Evolutionary conservation across 495 filamentous ascomycete genomes (phyloP).

Genomic region (Cercophora newfieldiana): DNA sequence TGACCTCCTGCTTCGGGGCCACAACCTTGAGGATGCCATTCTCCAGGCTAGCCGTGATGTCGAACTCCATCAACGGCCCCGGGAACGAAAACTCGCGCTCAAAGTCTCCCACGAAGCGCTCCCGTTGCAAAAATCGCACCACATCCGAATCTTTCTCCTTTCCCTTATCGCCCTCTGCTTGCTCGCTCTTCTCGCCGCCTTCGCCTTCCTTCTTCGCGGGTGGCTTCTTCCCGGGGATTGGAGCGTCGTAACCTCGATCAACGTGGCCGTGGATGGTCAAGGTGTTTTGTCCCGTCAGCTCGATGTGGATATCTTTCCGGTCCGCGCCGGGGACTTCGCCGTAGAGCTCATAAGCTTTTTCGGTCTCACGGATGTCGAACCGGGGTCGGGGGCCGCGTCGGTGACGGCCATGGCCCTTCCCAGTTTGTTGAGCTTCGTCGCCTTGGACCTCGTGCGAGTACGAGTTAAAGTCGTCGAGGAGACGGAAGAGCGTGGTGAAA

Average conservation of each 20-base stretch:
- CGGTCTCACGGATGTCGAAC: slow-evolving; percentile 72
- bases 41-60: slow-evolving; percentile 27
- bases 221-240: slow-evolving; percentile 1
- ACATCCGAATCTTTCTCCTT: background rate
- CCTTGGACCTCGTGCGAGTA: slow-evolving; percentile 39
- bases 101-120: slow-evolving; percentile 25
- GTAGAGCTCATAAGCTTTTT: slow-evolving; percentile 67
- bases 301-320: slow-evolving; percentile 70
- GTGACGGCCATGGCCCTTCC: slow-evolving; percentile 18
- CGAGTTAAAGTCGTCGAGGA: slow-evolving; percentile 67
- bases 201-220: slow-evolving; percentile 5
- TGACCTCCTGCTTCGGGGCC: slow-evolving; percentile 21
- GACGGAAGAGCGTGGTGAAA: slow-evolving; percentile 66
- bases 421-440: slow-evolving; percentile 3
- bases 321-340: slow-evolving; percentile 78
- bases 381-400: slow-evolving; percentile 33
- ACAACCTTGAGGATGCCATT: slow-evolving; percentile 28
- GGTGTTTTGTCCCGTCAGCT: slow-evolving; percentile 71
- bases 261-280: slow-evolving; percentile 65
- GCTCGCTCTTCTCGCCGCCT: background rate
- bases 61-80: slow-evolving; percentile 27
- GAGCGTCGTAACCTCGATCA: slow-evolving; percentile 47
- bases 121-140: slow-evolving; percentile 20
- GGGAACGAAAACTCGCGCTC: slow-evolving; percentile 30
- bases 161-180: slow-evolving; percentile 4